These are phyloP conservation scores for Botrytis galanthina DNA, from an alignment of 2,329 filamentous ascomycete genomes.

Conservation along the genomic window DNA sequence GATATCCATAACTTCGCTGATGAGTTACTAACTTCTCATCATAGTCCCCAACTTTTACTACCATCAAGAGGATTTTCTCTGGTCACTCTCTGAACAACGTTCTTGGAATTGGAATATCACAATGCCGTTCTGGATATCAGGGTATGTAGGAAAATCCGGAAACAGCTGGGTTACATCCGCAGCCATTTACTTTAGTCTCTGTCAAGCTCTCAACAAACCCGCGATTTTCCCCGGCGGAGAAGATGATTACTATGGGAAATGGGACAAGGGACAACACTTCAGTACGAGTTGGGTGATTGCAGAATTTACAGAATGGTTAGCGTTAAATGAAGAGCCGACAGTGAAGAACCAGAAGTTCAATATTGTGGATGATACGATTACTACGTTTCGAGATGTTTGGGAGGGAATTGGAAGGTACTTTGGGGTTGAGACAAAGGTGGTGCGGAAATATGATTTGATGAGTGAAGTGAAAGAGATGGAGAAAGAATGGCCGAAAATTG, in stretches of 20 bases:
- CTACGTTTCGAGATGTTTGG: constrained; percentile 9
- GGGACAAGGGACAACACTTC: constrained; percentile 1
- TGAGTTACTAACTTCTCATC: not conserved
- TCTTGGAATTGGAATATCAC: constrained; percentile 14
- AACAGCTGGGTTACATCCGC: constrained; percentile 5
- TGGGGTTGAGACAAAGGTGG: constrained; percentile 1
- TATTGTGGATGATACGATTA: constrained; percentile 16
- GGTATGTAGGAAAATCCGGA: not conserved
- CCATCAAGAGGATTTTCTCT: constrained; percentile 13
- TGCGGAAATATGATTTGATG: not conserved
- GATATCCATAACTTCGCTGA: not conserved
- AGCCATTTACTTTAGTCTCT: constrained; percentile 9
- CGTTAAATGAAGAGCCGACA: not conserved
- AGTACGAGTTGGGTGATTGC: not conserved
- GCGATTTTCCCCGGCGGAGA: constrained; percentile 1
- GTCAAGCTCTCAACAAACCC: not conserved
- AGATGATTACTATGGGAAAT: not conserved
- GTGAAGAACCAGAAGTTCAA: constrained; percentile 13
- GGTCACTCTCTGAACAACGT: not conserved
- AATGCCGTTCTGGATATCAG: constrained; percentile 17
- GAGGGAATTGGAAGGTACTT: constrained; percentile 10
- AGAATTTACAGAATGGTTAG: constrained; percentile 4
- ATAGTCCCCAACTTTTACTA: constrained; percentile 14
- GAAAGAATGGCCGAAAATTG: constrained; percentile 1
- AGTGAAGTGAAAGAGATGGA: constrained; percentile 4